These are phyloP conservation scores for Strobilomyces confusus DNA, from an alignment of 768 basidiomycete genomes.

Conservation along the genomic window DNA sequence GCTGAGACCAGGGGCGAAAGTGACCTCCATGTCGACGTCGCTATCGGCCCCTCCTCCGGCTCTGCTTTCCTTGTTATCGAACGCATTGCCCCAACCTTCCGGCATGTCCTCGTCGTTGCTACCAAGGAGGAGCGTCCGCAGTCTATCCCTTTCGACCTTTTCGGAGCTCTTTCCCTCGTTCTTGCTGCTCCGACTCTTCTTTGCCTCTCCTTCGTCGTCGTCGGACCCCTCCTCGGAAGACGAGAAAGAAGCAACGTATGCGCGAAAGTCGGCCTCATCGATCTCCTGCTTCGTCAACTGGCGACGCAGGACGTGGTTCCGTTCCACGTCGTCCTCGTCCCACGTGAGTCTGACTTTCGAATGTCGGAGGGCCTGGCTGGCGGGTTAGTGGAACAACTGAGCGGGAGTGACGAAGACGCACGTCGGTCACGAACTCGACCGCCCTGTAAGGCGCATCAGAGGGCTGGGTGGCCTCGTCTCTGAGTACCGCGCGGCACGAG, in stretches of 20 bases:
- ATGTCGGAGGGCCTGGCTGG: conserved; percentile 50
- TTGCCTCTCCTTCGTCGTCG: conserved; percentile 6
- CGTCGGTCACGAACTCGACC: conserved; percentile 91
- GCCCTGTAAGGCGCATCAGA: conserved; percentile 58
- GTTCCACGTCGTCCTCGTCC: conserved; percentile 96
- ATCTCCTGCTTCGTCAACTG: conserved; percentile 79
- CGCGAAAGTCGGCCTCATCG: conserved; percentile 86
- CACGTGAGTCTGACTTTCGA: conserved; percentile 98
- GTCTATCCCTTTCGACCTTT: conserved; percentile 56
- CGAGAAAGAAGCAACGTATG: conserved; percentile 68
- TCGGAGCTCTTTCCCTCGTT: conserved; percentile 24
- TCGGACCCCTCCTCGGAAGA: conserved; percentile 57
- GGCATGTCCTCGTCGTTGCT: conserved; percentile 65
- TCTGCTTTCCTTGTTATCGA: conserved; percentile 15
- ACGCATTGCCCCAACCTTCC: conserved; percentile 74
- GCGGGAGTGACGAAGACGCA: conserved; percentile 35
- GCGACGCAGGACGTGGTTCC: conserved; percentile 75
- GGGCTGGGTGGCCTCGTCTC: conserved; percentile 81
- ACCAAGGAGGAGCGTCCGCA: conserved; percentile 73
- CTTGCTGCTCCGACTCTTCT: conserved; percentile 5
- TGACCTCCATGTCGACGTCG: conserved; percentile 90
- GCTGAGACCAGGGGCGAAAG: conserved; percentile 83
- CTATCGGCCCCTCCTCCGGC: conserved; percentile 24
- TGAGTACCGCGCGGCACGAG: conserved; percentile 25
- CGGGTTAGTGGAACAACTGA: neutral